Base-by-base conservation (phyloP, 169 alveolate genomes). In the Eimeria zaria region DNA sequence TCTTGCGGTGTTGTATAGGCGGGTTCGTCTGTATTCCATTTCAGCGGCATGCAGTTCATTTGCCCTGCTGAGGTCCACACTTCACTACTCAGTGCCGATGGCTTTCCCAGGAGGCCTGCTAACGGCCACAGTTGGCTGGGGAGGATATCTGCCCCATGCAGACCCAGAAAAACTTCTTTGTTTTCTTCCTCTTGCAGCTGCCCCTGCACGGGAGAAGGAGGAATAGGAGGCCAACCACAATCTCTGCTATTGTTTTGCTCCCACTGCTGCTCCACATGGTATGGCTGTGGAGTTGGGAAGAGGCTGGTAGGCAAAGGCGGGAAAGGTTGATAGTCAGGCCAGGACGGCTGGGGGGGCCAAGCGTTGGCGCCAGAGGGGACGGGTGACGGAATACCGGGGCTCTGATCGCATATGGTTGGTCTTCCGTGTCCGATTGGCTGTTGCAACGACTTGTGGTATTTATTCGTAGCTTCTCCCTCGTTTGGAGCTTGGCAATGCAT, bases 251-350 rank as follows among this genome's bases (percentile, higher is more conserved):
- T 33, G 80, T 16, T 69, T 69, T 76, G 62, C 60, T 76, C 46
- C 64, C 30, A 76, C 39, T 60, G 44, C 44, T 76, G 55, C 87
- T 22, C 44, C 51, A 9, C 27, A 76, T 2, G 22, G 64, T n/a
- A 64, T 9, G 39, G 87, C 41, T 44, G 87, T 76, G 64, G 64
- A 69, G 80, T 69, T 69, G 80, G 51, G 80, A 69, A 8, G 48
- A 69, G 46, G 51, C 51, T 33, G 24, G 36, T 69, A 20, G 51
- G 80, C 80, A 1, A 16, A 16, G n/a, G 51, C 51, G 80, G 80
- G 80, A 30, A 69, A 7, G 80, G 80, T 22, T 64, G 36, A 30
- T 64, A 8, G 1, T 53, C 11, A 16, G 7, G 22, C 80, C 51
- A 33, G 51, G 51, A 0, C 51, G 80, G 80, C 48, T 30, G 80